Percentiles rank a stretch among this genome's conserved stretches.
These are phyloP conservation scores for Monosporascus sp. DNA, from an alignment of 2,329 filamentous ascomycete species.

Conservation along the genomic window DNA sequence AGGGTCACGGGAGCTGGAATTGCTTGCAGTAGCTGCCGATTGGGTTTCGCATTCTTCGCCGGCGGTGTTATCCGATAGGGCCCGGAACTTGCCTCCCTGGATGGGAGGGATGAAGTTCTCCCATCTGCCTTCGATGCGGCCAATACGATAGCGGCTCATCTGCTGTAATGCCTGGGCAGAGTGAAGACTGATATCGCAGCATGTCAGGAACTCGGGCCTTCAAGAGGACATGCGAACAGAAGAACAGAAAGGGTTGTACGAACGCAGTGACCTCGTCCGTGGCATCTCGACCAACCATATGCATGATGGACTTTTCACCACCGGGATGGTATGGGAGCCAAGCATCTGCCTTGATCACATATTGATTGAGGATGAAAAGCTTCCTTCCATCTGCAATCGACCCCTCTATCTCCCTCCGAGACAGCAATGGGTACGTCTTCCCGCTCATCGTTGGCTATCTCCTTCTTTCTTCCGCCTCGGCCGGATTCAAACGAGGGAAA, in stretches of 20 bases:
- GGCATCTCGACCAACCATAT: conserved; percentile 91
- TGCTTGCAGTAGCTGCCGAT: conserved; percentile 38
- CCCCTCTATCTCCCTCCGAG: conserved; percentile 66
- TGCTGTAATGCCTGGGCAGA: conserved; percentile 68
- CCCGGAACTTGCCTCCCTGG: conserved; percentile 76
- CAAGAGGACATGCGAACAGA: conserved; percentile 7
- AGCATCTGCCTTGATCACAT: conserved; percentile 80
- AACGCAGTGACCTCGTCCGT: conserved; percentile 93
- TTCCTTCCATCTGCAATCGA: conserved; percentile 77
- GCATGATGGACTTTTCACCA: conserved; percentile 82
- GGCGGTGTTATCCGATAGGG: conserved; percentile 32
- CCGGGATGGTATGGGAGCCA: conserved; percentile 91
- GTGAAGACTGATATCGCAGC: conserved; percentile 62
- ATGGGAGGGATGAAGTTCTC: conserved; percentile 86
- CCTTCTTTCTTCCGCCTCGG: background rate
- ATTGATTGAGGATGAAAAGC: conserved; percentile 75
- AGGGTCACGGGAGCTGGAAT: conserved; percentile 47
- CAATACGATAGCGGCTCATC: conserved; percentile 82
- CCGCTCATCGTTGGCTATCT: conserved; percentile 15
- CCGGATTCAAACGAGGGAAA: no score
- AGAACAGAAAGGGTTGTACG: conserved; percentile 27
- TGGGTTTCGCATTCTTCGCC: conserved; percentile 24
- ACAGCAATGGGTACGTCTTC: conserved; percentile 44
- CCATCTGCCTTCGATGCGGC: conserved; percentile 76
- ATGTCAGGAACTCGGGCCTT: conserved; percentile 8